Conservation (phyloP, 352 stramenopile species). For the Globisporangium paddicum region DNA sequence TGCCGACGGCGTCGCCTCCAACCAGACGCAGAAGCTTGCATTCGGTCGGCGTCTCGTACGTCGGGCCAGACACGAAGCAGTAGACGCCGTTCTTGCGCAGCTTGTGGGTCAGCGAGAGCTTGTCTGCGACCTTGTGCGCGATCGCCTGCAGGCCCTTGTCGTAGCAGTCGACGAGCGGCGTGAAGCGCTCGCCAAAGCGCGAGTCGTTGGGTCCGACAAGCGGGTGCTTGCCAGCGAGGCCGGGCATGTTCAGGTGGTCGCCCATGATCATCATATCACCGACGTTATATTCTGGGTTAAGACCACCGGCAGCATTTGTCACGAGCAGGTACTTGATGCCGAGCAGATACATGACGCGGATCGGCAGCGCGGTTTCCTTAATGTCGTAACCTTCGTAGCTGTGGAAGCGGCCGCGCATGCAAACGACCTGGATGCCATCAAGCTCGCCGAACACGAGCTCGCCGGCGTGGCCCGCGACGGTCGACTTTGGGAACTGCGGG, state of each 20-base stretch:
- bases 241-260: slow-evolving; percentile 96
- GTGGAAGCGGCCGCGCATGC: slow-evolving; percentile 96
- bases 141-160: slow-evolving; percentile 85
- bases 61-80: slow-evolving; percentile 96
- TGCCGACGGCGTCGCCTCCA: slow-evolving; percentile 93
- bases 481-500: slow-evolving; percentile 90
- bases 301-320: slow-evolving; percentile 95
- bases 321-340: slow-evolving; percentile 95
- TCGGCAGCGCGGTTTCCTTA: slow-evolving; percentile 91
- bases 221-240: slow-evolving; percentile 90
- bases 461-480: slow-evolving; percentile 91
- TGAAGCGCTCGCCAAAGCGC: slow-evolving; percentile 94
- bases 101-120: slow-evolving; percentile 79
- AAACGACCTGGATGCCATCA: slow-evolving; percentile 83
- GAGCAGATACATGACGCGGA: slow-evolving; percentile 94
- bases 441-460: slow-evolving; percentile 95
- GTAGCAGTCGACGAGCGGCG: slow-evolving; percentile 94
- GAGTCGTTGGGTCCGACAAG: slow-evolving; percentile 95
- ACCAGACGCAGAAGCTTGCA: slow-evolving; percentile 91
- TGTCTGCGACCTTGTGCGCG: slow-evolving; percentile 70
- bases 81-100: slow-evolving; percentile 89
- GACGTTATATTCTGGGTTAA: slow-evolving; percentile 94
- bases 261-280: slow-evolving; percentile 96
- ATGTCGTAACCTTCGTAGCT: slow-evolving; percentile 96
- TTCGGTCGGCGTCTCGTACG: slow-evolving; percentile 96